Base-by-base conservation (phyloP, 2,329 filamentous ascomycete genomes). In the Colletotrichum tabaci region DNA sequence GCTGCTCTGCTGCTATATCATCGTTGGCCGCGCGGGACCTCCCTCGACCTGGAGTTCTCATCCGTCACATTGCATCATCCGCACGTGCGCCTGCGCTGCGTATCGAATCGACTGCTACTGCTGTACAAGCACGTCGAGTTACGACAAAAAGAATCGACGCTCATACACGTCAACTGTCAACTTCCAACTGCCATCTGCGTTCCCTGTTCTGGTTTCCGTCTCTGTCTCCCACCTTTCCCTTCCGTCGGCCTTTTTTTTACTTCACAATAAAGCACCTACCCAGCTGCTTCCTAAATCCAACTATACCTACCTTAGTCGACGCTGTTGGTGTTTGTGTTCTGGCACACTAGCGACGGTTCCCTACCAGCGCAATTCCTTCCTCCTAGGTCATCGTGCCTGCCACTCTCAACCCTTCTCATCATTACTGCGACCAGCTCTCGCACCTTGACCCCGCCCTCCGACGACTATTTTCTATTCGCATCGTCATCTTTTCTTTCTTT, bases 321-420 rank as follows among this genome's bases (percentile, higher is more conserved):
- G 56, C 49, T 18, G 42, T 30, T 67, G 16, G 46, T 18, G 44
- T 62, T 47, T 53, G 57, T 52, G 58, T 49, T 60, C 44, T 68
- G 60, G 72, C 52, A 68, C 68, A 61, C 56, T 72, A 60, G 72
- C 61, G 49, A 40, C 23, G 52, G 47, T 73, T 57, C 44, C 44
- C 49, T 26, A 13, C 44, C 49, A 44, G 21, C 21, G 26, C 44
- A 55, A 35, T 57, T 58, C 70, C 40, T 62, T 30, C 56, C 61
- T 71, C 35, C 42, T 49, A 15, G 21, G 13, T 38, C 18, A 35
- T 56, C 56, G 63, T 49, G 30, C 58, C 58, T 68, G 26, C 58
- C 58, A 46, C 23, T 35, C 58, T 46, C 44, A 21, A 38, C 42
- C 30, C 53, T 13, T 58, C 30, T 53, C 40, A 44, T 72, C 50